Base-by-base conservation (phyloP, 768 basidiomycete genomes). In the Sarcomyxa edulis region DNA sequence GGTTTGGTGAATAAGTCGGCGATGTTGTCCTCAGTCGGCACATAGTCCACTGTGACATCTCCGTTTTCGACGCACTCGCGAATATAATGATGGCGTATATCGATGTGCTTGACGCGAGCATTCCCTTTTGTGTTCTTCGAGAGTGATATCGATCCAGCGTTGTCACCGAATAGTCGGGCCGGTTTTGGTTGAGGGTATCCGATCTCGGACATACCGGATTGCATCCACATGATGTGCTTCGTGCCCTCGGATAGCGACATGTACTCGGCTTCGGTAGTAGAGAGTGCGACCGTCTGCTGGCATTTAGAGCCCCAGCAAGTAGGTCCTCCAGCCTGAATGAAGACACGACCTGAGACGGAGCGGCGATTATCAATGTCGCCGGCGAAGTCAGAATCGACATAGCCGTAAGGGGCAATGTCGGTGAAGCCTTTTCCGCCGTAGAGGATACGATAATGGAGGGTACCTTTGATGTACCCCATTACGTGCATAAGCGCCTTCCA, bases 191-290 rank as follows among this genome's bases (percentile, higher is more conserved):
- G 30, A 1, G 24, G 15, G 20, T 20, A 34, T 14, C 14, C 32
- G 18, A 54, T 43, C 37, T 56, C 50, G 1, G 32, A 4, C 6
- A 58, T 18, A 8, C 60, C 44, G 1, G 34, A 32, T 0, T 42
- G 44, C 5, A 62, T 39, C 68, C 69, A 73, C 3, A 67, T 10
- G 2, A 51, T 55, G 43, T 71, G 56, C 35, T 60, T 52, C 0
- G 54, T 35, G 0, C 60, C 60, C 23, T 67, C 53, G 0, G 52
- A 37, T 0, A 51, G 44, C 0, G 66, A 66, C 10, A 69, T 55
- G 48, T 68, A 72, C 52, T 74, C 70, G 0, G 67, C 63, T 45
- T 75, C 66, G 3, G 54, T 56, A 0, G 61, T 68, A 0, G 67
- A 74, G 0, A 56, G 46, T 0, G 72, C 49, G 16, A 70, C 53